These are phyloP conservation scores for Scedosporium boydii DNA, from an alignment of 2,329 filamentous ascomycete species.

Conservation along the genomic window DNA sequence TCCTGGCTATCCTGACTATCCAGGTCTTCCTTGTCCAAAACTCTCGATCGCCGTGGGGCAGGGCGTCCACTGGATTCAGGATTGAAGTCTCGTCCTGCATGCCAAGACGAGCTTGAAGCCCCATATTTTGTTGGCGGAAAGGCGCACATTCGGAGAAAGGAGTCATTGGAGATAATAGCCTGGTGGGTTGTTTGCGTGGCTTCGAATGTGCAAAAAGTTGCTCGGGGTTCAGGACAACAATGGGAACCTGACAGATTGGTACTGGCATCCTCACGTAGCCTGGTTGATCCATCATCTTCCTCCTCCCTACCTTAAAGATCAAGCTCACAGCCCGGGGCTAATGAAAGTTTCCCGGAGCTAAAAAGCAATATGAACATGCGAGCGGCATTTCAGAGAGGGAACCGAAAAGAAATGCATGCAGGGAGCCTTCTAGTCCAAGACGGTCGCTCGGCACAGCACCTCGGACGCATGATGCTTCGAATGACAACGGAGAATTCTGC, in stretches of 20 bases:
- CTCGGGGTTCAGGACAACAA: no score
- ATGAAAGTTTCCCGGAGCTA: neutral
- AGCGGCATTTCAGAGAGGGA: neutral
- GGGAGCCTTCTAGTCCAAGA: neutral
- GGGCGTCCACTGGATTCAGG: neutral
- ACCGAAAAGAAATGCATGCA: neutral
- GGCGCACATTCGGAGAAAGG: no score
- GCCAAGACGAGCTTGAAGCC: neutral
- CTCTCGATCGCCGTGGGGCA: no score
- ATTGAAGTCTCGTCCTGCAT: neutral
- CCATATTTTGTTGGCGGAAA: neutral
- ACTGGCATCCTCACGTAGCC: no score
- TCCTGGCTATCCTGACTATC: no score
- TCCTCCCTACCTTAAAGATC: no score
- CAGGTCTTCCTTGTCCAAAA: no score
- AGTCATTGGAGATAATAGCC: no score
- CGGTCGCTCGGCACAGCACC: neutral
- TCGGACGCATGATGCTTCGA: neutral
- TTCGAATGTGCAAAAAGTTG: no score
- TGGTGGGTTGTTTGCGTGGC: no score
- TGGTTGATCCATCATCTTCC: no score
- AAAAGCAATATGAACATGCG: neutral
- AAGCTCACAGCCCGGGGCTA: neutral
- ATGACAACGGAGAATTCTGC: neutral
- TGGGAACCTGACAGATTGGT: no score